Evolutionary conservation across 2,329 filamentous ascomycete species (phyloP).

Genomic region (Pyricularia sp.): DNA sequence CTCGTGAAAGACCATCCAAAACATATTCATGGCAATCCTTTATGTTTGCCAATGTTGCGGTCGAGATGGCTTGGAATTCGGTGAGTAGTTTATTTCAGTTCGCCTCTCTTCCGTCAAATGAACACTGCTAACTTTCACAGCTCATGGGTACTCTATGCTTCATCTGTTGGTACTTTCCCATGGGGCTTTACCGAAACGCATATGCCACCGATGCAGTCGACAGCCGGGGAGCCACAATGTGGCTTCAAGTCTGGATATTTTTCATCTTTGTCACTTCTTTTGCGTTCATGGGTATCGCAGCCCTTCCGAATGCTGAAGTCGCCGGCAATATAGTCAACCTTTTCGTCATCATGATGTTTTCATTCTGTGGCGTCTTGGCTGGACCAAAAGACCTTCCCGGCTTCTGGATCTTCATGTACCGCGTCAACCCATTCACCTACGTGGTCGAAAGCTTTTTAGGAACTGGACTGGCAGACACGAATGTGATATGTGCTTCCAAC

Average conservation of each 20-base stretch:
- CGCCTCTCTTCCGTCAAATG: not conserved
- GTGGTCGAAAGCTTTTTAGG: constrained; percentile 64
- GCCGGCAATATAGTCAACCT: constrained; percentile 55
- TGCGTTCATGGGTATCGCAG: constrained; percentile 64
- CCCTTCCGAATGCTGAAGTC: constrained; percentile 58
- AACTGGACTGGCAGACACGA: constrained; percentile 57
- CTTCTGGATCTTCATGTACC: constrained; percentile 81
- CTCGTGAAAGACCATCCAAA: constrained; percentile 75
- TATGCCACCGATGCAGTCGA: constrained; percentile 47
- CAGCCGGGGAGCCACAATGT: constrained; percentile 69
- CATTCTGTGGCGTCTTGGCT: constrained; percentile 56
- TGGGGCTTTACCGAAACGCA: constrained; percentile 67
- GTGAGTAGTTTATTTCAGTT: not conserved
- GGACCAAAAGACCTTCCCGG: constrained; percentile 47
- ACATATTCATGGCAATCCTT: constrained; percentile 81
- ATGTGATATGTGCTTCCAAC: constrained; percentile 56
- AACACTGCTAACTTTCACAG: not conserved
- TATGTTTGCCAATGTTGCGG: constrained; percentile 72
- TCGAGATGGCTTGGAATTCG: constrained; percentile 83
- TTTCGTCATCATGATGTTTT: constrained; percentile 46
- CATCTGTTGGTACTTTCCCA: constrained; percentile 74
- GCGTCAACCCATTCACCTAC: constrained; percentile 75
- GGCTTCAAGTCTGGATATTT: constrained; percentile 70
- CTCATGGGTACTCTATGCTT: constrained; percentile 56
- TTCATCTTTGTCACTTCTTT: constrained; percentile 66